Conservation (phyloP, 2,329 filamentous ascomycete genomes). For the Venturia pyrina region DNA sequence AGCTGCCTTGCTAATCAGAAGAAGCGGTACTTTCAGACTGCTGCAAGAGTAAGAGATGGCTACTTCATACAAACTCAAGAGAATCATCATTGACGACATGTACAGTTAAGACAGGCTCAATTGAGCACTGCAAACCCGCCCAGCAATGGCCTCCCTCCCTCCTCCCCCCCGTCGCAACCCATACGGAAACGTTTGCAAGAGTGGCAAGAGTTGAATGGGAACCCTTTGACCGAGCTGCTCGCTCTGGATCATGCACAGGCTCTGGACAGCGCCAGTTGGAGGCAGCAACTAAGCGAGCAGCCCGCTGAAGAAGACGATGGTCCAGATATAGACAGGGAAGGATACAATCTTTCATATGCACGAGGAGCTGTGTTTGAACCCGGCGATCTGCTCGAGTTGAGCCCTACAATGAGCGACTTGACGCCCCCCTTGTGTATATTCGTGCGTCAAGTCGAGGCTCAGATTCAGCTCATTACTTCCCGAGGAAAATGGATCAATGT, state of each 20-base stretch:
- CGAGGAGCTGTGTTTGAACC: constrained; percentile 18
- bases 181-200: constrained; percentile 23
- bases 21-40: not conserved
- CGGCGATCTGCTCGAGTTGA: constrained; percentile 41
- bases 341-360: constrained; percentile 17
- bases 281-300: not conserved
- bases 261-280: not conserved
- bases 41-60: constrained; percentile 5
- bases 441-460: constrained; percentile 28
- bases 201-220: constrained; percentile 36
- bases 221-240: constrained; percentile 21
- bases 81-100: not conserved
- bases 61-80: not conserved
- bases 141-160: not conserved
- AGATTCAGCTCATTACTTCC: constrained; percentile 40
- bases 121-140: not conserved
- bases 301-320: not conserved
- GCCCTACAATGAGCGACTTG: not conserved
- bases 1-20: constrained; percentile 6
- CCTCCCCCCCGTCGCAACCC: not conserved
- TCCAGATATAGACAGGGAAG: constrained; percentile 7
- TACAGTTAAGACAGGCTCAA: not conserved
- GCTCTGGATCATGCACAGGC: constrained; percentile 19
- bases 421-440: constrained; percentile 35
- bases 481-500: constrained; percentile 40